These are phyloP conservation scores for Laburnicola sp. DNA, from an alignment of 2,329 filamentous ascomycete species.

Conservation along the genomic window DNA sequence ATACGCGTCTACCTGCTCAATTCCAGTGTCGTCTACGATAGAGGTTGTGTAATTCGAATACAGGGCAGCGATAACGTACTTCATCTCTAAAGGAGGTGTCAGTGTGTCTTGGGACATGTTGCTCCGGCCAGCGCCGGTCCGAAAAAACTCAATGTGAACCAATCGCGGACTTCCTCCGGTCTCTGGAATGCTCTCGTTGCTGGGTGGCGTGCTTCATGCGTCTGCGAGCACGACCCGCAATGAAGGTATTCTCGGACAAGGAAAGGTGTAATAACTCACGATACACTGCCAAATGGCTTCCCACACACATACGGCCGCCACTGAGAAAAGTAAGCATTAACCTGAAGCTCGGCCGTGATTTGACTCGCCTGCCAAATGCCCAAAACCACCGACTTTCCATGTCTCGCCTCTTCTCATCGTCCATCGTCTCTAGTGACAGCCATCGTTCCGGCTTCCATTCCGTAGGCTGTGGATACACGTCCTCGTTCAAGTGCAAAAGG, in stretches of 20 bases:
- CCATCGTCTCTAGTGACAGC: conserved; percentile 44
- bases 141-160: too few species aligned
- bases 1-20: conserved; percentile 52
- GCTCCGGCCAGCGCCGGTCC: too few species aligned
- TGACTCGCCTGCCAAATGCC: conserved; percentile 52
- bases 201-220: too few species aligned
- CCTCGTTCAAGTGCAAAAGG: conserved; percentile 51
- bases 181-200: too few species aligned
- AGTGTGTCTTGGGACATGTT: conserved; percentile 1
- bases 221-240: neutral
- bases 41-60: conserved; percentile 62
- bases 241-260: neutral
- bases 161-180: too few species aligned
- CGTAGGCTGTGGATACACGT: conserved; percentile 50
- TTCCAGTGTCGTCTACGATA: conserved; percentile 48
- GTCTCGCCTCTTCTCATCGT: conserved; percentile 41
- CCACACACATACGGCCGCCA: conserved; percentile 56
- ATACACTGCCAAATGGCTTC: conserved; percentile 53
- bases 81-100: conserved; percentile 62
- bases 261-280: conserved; percentile 37
- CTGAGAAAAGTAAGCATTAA: conserved; percentile 28
- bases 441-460: conserved; percentile 49
- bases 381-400: conserved; percentile 55
- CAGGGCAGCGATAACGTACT: conserved; percentile 68
- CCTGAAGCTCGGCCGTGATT: neutral